phyloP scores from a whole-genome alignment of 1,284 basidiomycete species.

The Chondrostereum purpureum region DNA sequence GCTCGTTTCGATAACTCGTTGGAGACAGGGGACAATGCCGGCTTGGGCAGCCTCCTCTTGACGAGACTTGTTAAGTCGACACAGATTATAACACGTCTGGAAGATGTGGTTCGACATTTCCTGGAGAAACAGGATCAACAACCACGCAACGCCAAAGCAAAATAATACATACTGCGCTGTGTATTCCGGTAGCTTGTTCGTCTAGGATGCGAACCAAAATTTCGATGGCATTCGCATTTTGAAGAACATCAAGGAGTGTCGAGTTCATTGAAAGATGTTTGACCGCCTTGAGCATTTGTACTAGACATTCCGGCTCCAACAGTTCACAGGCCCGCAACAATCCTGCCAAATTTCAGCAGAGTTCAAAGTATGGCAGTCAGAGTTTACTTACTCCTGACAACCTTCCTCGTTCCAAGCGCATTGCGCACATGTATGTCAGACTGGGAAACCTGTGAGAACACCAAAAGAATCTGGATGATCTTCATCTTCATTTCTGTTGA shows the following conservation, averaged over 20 bases:
- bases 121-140: slow-evolving; percentile 31
- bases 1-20: slow-evolving; percentile 78
- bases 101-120: slow-evolving; percentile 93
- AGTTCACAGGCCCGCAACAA: slow-evolving; percentile 79
- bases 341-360: slow-evolving; percentile 46
- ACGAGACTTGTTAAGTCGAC: slow-evolving; percentile 86
- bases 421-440: slow-evolving; percentile 89
- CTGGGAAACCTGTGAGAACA: slow-evolving; percentile 94
- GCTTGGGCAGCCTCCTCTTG: slow-evolving; percentile 97
- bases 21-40: slow-evolving; percentile 87
- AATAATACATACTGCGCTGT: slow-evolving; percentile 64
- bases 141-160: slow-evolving; percentile 2
- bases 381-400: slow-evolving; percentile 71
- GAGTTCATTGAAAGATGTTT: slow-evolving; percentile 95
- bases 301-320: slow-evolving; percentile 78
- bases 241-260: slow-evolving; percentile 83
- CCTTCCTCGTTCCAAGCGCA: slow-evolving; percentile 84
- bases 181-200: slow-evolving; percentile 71
- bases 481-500: slow-evolving; percentile 77
- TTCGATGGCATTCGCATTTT: slow-evolving; percentile 94
- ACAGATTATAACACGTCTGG: slow-evolving; percentile 93
- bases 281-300: slow-evolving; percentile 88
- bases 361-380: not conserved
- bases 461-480: slow-evolving; percentile 84
- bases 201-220: slow-evolving; percentile 81